phyloP scores from a whole-genome alignment of 805 yeast genomes.

The Candida golubevii region DNA sequence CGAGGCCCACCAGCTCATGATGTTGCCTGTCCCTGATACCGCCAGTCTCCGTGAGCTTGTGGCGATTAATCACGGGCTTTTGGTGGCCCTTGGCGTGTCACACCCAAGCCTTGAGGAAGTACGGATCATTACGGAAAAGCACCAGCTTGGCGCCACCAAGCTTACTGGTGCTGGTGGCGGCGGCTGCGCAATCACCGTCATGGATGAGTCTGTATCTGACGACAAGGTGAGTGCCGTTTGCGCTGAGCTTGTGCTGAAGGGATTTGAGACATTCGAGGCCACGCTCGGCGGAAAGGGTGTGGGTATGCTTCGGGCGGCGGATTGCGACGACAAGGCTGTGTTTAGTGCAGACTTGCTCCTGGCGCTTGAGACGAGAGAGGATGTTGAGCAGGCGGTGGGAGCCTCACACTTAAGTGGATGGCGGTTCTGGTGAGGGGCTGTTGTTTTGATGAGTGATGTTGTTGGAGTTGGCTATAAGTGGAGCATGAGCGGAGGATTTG shows the following conservation, averaged over 20 bases:
- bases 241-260: constrained; percentile 36
- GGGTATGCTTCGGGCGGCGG: constrained; percentile 40
- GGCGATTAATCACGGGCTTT: constrained; percentile 80
- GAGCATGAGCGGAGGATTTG: too few species aligned
- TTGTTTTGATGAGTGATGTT: too few species aligned
- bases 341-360: constrained; percentile 35
- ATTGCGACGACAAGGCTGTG: constrained; percentile 9
- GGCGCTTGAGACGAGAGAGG: constrained; percentile 37
- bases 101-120: constrained; percentile 87
- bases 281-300: constrained; percentile 89
- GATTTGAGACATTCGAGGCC: constrained; percentile 75
- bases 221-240: constrained; percentile 34
- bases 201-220: constrained; percentile 43
- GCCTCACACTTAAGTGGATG: constrained; percentile 42
- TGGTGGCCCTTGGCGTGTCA: constrained; percentile 83
- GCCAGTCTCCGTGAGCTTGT: constrained; percentile 56
- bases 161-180: constrained; percentile 99
- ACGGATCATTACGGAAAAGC: constrained; percentile 58
- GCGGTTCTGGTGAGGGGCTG: constrained; percentile 65
- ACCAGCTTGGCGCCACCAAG: constrained; percentile 78
- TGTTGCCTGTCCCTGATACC: constrained; percentile 46
- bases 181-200: constrained; percentile 91
- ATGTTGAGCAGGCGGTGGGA: constrained; percentile 47
- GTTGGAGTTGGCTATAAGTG: too few species aligned
- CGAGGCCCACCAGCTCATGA: constrained; percentile 67